Evolutionary conservation across 331 rosid species (phyloP), one percentile per base, ranked within the genome.

Genomic region (Telfairia occidentalis): DNA sequence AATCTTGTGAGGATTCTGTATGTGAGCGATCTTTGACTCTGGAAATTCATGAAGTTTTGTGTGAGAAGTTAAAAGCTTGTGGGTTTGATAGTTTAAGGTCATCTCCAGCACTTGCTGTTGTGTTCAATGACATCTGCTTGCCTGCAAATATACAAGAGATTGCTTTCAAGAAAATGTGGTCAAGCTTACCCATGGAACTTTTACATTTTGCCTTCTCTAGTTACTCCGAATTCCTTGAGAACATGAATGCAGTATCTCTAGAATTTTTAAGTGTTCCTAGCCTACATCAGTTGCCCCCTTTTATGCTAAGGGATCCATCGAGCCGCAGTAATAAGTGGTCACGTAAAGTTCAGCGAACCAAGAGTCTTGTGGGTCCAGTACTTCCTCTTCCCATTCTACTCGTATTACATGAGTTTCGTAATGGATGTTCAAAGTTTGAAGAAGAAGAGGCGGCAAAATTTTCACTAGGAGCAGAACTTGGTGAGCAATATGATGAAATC

Each of bases 231-330:
- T 78, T 76, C 40, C 83, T 43, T 38, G 83, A 81, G 76, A 77
- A 77, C 71, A 48, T 80, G 30, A 79, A 78, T 19, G 42, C 38
- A 78, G 71, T 78, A 38, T 73, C 87, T 64, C 71, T 87, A 75
- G 95, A 90, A 67, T 87, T 85, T 78, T 76, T 83, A 71, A 84
- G 69, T 59, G 88, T 90, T 58, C 92, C 96, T 19, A 75, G 79
- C 74, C 85, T 80, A 52, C 82, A 82, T 43, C 96, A 87, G 63
- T 52, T 92, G 86, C 96, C 96, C 72, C 96, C 94, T 49, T 89
- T 92, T 82, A 64, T 90, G 74, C 65, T 83, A 73, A 85, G 97
- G 81, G 80, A 78, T 58, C 83, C 90, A 23, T 83, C 85, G 23
- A 46, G 40, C 67, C 86, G 83, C 76, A 77, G 86, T 84, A 84